Conservation (phyloP, 2,329 filamentous ascomycete genomes). For the Penicillium frequentans region DNA sequence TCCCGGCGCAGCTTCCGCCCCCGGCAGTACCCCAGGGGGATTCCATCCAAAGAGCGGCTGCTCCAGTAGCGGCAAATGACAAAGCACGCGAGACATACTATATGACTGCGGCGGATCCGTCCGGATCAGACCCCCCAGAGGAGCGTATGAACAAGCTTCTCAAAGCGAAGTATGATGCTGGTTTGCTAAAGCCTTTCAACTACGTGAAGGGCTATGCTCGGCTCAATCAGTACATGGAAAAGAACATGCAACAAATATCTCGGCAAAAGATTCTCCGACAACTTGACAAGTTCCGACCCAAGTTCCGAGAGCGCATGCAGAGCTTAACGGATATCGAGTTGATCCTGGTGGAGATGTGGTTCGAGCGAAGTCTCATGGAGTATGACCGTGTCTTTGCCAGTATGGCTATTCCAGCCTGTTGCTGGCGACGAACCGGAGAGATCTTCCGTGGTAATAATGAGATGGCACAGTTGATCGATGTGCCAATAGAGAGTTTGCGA, state of each 20-base stretch:
- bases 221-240: constrained; percentile 87
- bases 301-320: constrained; percentile 94
- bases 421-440: constrained; percentile 94
- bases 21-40: constrained; percentile 44
- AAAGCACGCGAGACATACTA: constrained; percentile 81
- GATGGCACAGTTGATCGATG: constrained; percentile 94
- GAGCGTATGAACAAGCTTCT: constrained; percentile 94
- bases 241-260: constrained; percentile 75
- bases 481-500: constrained; percentile 84
- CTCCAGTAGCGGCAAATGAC: constrained; percentile 63
- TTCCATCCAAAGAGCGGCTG: constrained; percentile 59
- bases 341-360: constrained; percentile 98
- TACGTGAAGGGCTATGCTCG: constrained; percentile 95
- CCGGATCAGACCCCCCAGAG: constrained; percentile 81
- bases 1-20: constrained; percentile 37
- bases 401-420: constrained; percentile 97
- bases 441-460: constrained; percentile 98
- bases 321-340: constrained; percentile 90
- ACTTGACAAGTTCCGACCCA: constrained; percentile 88
- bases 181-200: constrained; percentile 93
- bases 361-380: constrained; percentile 93
- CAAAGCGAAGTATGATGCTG: constrained; percentile 93
- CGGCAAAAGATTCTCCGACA: constrained; percentile 91
- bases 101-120: constrained; percentile 92
- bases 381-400: constrained; percentile 98